These are phyloP conservation scores for Boletus speciosus DNA, from an alignment of 768 basidiomycete genomes.

Conservation along the genomic window DNA sequence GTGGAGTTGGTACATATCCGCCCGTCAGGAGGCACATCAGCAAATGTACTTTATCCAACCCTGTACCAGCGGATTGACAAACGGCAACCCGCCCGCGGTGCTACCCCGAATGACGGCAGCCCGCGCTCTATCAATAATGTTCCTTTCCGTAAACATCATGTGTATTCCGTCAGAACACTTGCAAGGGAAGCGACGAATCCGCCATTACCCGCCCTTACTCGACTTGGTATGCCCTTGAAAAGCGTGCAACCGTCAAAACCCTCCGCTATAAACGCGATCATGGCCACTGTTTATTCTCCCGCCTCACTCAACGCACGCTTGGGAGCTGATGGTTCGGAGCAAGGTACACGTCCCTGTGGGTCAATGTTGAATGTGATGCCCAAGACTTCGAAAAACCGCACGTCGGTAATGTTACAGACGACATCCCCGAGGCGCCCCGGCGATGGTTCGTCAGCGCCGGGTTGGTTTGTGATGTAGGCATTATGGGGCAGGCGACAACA, in stretches of 20 bases:
- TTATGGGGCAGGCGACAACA: background rate
- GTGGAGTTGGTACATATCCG: background rate
- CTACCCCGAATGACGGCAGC: constrained; percentile 2
- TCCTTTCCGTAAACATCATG: background rate
- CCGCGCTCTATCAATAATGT: constrained; percentile 5
- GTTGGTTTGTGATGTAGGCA: background rate
- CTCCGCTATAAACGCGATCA: constrained; percentile 10
- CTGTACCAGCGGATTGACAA: constrained; percentile 6
- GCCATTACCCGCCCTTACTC: constrained; percentile 3
- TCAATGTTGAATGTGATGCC: constrained; percentile 2
- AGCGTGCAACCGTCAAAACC: constrained; percentile 9
- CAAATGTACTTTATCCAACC: constrained; percentile 11
- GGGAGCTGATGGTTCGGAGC: background rate
- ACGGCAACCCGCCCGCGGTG: background rate
- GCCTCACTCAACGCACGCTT: background rate
- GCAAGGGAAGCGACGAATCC: constrained; percentile 7
- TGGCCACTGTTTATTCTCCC: constrained; percentile 1
- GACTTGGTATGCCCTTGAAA: constrained; percentile 2
- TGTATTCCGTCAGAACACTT: constrained; percentile 6
- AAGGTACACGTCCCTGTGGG: background rate
- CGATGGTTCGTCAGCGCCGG: background rate
- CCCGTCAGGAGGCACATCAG: background rate
- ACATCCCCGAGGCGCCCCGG: constrained; percentile 12
- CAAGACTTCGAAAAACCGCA: constrained; percentile 3
- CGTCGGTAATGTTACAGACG: constrained; percentile 4